Conservation (phyloP, 108 stramenopile species). For the Ochromonas danica region DNA sequence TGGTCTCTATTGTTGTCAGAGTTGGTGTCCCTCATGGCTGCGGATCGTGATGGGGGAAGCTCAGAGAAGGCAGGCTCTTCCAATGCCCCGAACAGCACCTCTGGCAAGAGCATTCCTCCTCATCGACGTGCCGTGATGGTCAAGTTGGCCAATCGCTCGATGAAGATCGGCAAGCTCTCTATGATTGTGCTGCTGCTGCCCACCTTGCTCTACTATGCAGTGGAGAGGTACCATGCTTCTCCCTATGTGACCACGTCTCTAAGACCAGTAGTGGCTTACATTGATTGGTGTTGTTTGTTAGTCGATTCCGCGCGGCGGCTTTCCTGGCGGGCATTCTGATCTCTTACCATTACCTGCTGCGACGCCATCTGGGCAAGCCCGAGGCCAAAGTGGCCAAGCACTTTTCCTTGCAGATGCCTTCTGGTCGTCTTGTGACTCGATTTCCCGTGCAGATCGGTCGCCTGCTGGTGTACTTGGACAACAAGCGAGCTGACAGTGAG, state of each 20-base stretch:
- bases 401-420: not conserved
- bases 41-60: too few relatives aligned
- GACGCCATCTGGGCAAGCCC: not conserved
- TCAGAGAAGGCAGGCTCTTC: too few relatives aligned
- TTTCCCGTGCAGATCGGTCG: constrained; percentile 1
- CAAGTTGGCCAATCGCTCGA: too few relatives aligned
- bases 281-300: not conserved
- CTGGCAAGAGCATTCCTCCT: too few relatives aligned
- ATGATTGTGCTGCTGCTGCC: constrained; percentile 3
- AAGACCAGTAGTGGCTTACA: too few relatives aligned
- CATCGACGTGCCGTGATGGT: too few relatives aligned
- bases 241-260: too few relatives aligned
- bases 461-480: not conserved
- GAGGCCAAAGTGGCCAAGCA: not conserved
- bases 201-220: not conserved
- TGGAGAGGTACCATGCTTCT: too few relatives aligned
- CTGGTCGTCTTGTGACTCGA: not conserved
- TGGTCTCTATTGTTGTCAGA: too few relatives aligned
- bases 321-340: constrained; percentile 7
- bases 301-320: not conserved
- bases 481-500: not conserved
- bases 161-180: too few relatives aligned
- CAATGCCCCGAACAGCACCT: too few relatives aligned
- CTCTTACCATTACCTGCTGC: not conserved
- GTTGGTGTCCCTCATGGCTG: too few relatives aligned